Evolutionary conservation across 129 eudicot species (phyloP).

Genomic region (Cynara cardunculus): DNA sequence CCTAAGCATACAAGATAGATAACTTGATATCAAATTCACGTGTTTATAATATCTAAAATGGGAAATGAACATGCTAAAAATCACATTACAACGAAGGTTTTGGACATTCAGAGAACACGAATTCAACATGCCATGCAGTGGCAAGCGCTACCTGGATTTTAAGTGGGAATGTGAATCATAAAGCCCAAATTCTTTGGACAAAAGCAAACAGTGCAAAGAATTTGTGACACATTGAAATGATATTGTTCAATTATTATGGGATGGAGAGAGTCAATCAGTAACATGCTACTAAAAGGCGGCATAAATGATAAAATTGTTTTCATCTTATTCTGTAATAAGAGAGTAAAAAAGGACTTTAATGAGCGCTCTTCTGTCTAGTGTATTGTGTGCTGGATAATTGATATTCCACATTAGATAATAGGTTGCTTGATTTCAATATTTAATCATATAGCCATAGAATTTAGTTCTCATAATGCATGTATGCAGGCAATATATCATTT

Average conservation of each 20-base stretch:
- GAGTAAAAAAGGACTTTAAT: not conserved
- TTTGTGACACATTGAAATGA: not conserved
- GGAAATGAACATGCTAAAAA: not conserved
- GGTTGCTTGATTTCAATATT: constrained; percentile 4
- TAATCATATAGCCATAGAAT: not conserved
- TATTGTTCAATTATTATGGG: not conserved
- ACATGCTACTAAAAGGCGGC: not conserved
- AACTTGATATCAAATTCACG: not conserved
- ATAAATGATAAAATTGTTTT: not conserved
- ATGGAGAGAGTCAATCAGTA: not conserved
- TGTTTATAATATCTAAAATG: not conserved
- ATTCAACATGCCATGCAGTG: not conserved
- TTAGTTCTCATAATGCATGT: not conserved
- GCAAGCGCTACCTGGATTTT: not conserved
- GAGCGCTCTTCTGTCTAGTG: not conserved
- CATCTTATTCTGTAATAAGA: not conserved
- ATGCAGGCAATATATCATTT: not conserved
- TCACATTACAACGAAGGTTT: not conserved
- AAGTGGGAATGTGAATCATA: constrained; percentile 1
- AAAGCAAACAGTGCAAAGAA: not conserved
- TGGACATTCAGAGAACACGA: not conserved
- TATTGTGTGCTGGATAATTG: not conserved
- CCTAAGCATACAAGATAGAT: constrained; percentile 33
- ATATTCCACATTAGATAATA: not conserved
- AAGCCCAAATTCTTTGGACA: not conserved